Conservation (phyloP, 2,329 filamentous ascomycete species). For the Botrytis aclada region DNA sequence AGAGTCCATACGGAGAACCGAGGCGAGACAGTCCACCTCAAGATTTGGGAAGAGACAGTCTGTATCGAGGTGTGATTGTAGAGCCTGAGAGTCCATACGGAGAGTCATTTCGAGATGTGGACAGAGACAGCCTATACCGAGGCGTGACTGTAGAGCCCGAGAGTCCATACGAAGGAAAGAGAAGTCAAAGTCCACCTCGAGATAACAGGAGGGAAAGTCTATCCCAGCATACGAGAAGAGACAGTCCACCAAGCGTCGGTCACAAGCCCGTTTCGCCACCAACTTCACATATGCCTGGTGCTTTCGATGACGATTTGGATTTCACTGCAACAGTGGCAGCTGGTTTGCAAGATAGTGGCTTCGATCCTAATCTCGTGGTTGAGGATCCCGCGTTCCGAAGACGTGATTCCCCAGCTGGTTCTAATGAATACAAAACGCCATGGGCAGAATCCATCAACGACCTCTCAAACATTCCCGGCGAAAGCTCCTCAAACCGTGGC, state of each 20-base stretch:
- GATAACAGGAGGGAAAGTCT: not conserved
- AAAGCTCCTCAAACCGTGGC: slow-evolving; percentile 36
- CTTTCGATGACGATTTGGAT: slow-evolving; percentile 64
- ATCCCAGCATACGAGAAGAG: slow-evolving; percentile 18
- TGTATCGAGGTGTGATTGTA: slow-evolving; percentile 29
- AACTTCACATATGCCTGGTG: slow-evolving; percentile 56
- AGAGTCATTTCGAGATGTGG: slow-evolving; percentile 16
- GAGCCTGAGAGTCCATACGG: slow-evolving; percentile 27
- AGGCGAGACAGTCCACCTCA: slow-evolving; percentile 18
- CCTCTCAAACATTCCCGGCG: slow-evolving; percentile 33
- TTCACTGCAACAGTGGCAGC: slow-evolving; percentile 70
- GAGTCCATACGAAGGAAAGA: not conserved
- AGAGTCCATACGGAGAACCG: slow-evolving; percentile 24
- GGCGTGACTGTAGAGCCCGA: not conserved
- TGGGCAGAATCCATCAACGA: slow-evolving; percentile 49
- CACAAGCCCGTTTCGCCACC: slow-evolving; percentile 49
- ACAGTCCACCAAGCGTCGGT: slow-evolving; percentile 51
- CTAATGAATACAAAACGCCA: slow-evolving; percentile 49
- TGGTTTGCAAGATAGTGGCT: slow-evolving; percentile 65
- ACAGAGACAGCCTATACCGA: not conserved
- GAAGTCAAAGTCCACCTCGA: slow-evolving; percentile 3
- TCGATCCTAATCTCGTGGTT: slow-evolving; percentile 68
- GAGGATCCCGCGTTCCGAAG: slow-evolving; percentile 61
- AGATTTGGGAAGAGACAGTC: not conserved
- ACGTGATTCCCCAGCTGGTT: slow-evolving; percentile 61